Evolutionary conservation across 345 rosid genomes (phyloP), one percentile per base, ranked within the genome.

Genomic region (Citrus cavaleriei): DNA sequence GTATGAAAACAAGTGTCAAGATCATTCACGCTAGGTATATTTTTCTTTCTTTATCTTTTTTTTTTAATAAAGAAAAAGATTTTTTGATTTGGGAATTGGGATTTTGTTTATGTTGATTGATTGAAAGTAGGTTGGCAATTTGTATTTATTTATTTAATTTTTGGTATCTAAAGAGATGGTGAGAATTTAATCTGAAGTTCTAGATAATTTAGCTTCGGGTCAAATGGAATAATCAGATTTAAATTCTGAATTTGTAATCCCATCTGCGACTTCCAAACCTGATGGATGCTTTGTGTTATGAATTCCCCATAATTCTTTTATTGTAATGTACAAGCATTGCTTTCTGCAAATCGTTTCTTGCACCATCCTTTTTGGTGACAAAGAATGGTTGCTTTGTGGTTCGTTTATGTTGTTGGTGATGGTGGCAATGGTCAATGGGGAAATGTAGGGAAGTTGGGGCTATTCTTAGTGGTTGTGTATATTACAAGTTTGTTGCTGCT

Each of bases 1-100:
- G 73, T 74, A 96, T 96, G 99, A 96, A 96, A 78, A 91, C 99
- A 75, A 94, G 99, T 84, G 98, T 96, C 85, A 88, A 90, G 89
- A 85, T 96, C 77, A 96, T 95, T 78, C 99, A 95, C 77, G 99
- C 98, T 51, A 91, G 99, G 98, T 94, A 82, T 67, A 30, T 7
- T 51, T 7, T 28, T 67, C 1, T 10, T 71, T 46, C 6, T 27
- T 65, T 16, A 7, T 32, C n/a, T 30, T 3, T 28, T 21, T 9
- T 22, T 42, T 18, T 30, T 4, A 32, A n/a, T n/a, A 14, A 7
- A 10, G 3, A 2, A 40, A 40, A 40, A 40, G 4, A 10, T 38
- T 0, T 28, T 13, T 51, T 35, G 4, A 14, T 27, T 38, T 12
- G 9, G 34, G 49, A 34, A 65, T 46, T 74, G 37, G 24, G 7